A percentile compares a stretch with the other conserved stretches of the same genome.
phyloP scores from a whole-genome alignment of 108 stramenopile species.

The Nannochloropsis salina region DNA sequence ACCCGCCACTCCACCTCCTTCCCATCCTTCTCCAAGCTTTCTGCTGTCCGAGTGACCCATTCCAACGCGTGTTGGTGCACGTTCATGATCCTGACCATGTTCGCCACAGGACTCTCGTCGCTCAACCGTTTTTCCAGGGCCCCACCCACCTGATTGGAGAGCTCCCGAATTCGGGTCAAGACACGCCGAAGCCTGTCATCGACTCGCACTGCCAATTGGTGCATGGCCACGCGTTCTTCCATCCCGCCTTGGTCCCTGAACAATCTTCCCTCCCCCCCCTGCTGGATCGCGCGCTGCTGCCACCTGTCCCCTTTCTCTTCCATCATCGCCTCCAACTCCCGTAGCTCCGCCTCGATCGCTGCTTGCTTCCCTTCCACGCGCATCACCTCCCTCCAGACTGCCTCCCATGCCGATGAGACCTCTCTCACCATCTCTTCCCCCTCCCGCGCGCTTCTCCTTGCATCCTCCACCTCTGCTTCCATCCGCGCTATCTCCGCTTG shows the following conservation, averaged over 20 bases:
- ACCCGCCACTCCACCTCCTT: conserved; percentile 3
- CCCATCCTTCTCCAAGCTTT: not conserved
- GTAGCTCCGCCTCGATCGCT: not conserved
- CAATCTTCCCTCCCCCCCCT: not conserved
- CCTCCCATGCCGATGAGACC: not conserved
- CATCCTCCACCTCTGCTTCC: conserved; percentile 19
- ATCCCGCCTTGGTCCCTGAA: not conserved
- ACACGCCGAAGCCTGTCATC: not conserved
- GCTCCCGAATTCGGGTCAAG: not conserved
- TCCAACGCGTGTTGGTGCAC: not conserved
- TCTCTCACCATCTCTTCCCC: not conserved
- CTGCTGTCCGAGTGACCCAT: not conserved
- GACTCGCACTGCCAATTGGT: not conserved
- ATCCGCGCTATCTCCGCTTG: not conserved
- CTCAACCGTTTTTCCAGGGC: not conserved
- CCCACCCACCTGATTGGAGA: not conserved
- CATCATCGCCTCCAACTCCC: conserved; percentile 11
- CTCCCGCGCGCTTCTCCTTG: not conserved
- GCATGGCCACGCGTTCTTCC: not conserved
- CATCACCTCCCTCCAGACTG: not conserved
- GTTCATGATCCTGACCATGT: not conserved
- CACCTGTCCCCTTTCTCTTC: not conserved
- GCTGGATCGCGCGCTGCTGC: not conserved
- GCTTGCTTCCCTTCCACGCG: conserved; percentile 7
- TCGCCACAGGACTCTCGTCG: not conserved